Evolutionary conservation across 2,329 filamentous ascomycete genomes (phyloP).

Genomic region (Diaporthe humulicola): DNA sequence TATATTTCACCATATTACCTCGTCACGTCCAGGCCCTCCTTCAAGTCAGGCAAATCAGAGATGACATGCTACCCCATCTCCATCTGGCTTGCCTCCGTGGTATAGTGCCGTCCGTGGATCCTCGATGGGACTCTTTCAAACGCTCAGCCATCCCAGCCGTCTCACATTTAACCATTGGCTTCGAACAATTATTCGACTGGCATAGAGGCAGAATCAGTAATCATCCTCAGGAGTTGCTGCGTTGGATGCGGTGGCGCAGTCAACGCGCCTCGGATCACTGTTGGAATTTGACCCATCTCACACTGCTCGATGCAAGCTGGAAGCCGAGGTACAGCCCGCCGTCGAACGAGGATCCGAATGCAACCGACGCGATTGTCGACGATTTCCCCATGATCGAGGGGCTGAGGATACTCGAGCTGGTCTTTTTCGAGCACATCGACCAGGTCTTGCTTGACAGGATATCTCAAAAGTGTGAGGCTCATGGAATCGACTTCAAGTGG

Average conservation of each 20-base stretch:
- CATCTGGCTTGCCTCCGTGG: not conserved
- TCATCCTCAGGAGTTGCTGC: not conserved
- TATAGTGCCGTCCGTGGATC: not conserved
- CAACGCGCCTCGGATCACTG: not conserved
- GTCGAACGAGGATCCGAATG: not conserved
- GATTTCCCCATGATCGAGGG: not conserved
- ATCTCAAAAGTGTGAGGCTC: not conserved
- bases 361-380: no score
- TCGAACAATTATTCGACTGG: not conserved
- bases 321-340: not conserved
- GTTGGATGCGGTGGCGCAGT: not conserved
- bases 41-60: not conserved
- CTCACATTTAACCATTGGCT: not conserved
- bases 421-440: not conserved
- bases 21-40: not conserved
- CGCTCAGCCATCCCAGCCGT: not conserved
- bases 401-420: not conserved
- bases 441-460: not conserved
- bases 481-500: not conserved
- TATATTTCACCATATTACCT: not conserved
- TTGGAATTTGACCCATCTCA: not conserved
- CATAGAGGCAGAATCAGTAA: rapidly evolving
- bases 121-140: not conserved
- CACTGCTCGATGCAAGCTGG: not conserved
- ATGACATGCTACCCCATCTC: not conserved